phyloP scores from a whole-genome alignment of 2,329 filamentous ascomycete species.

The Pestalotiopsis sp. region DNA sequence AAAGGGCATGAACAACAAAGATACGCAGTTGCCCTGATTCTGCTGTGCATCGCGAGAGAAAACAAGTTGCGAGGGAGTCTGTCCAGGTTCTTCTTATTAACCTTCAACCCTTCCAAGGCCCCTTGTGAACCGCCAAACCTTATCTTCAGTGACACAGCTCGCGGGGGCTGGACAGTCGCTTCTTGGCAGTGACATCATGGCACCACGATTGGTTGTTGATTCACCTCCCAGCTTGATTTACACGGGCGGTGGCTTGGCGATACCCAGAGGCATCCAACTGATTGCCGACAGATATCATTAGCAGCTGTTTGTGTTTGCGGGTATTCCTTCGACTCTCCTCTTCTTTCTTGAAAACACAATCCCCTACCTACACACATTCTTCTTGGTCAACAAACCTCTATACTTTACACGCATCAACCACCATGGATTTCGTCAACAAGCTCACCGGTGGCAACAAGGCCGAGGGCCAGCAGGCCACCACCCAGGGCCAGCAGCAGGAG shows the following conservation, averaged over 20 bases:
- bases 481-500: slow-evolving; percentile 40
- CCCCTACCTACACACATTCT: too few relatives aligned
- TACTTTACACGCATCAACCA: too few relatives aligned
- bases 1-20: too few relatives aligned
- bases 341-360: too few relatives aligned
- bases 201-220: not conserved
- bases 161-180: not conserved
- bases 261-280: not conserved
- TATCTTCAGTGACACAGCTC: not conserved
- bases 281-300: not conserved
- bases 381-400: too few relatives aligned
- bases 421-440: slow-evolving; percentile 61
- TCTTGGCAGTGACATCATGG: not conserved
- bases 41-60: too few relatives aligned
- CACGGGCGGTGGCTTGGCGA: not conserved
- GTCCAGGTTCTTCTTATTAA: too few relatives aligned
- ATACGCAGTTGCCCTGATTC: too few relatives aligned
- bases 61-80: too few relatives aligned
- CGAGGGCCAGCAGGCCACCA: slow-evolving; percentile 13
- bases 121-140: not conserved
- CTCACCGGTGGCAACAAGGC: slow-evolving; percentile 41
- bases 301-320: not conserved
- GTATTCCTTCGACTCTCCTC: too few relatives aligned
- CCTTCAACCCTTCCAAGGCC: too few relatives aligned
- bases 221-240: not conserved